A percentile compares a stretch with the other conserved stretches of the same genome.
These are phyloP conservation scores for Phytophthora constricta DNA, from an alignment of 352 stramenopile species.

Conservation along the genomic window DNA sequence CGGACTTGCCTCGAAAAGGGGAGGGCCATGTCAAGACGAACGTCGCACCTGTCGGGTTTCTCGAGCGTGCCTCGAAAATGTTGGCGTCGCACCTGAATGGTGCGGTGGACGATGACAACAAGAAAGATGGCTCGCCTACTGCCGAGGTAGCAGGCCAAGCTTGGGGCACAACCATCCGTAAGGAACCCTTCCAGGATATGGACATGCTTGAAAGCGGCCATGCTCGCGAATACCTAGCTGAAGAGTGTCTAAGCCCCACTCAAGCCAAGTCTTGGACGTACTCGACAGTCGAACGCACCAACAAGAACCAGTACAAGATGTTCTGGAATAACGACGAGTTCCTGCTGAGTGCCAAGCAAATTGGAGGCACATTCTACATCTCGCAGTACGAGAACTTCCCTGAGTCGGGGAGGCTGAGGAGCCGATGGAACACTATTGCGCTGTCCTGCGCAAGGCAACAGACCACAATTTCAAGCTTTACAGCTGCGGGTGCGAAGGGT, in stretches of 20 bases:
- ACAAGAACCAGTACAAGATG: constrained; percentile 91
- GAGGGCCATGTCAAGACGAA: constrained; percentile 24
- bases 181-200: constrained; percentile 84
- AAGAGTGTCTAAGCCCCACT: constrained; percentile 83
- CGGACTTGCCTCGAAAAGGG: constrained; percentile 36
- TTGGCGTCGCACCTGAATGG: constrained; percentile 42
- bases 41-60: constrained; percentile 44
- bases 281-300: constrained; percentile 75
- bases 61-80: constrained; percentile 70
- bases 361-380: constrained; percentile 89
- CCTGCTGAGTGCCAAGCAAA: constrained; percentile 82
- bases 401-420: constrained; percentile 54
- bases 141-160: constrained; percentile 27
- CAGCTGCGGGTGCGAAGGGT: constrained; percentile 87
- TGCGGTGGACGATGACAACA: constrained; percentile 19
- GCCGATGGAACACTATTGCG: constrained; percentile 77
- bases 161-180: constrained; percentile 72
- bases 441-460: constrained; percentile 70
- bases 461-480: constrained; percentile 90
- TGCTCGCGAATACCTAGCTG: constrained; percentile 82
- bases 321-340: constrained; percentile 90
- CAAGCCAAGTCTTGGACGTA: constrained; percentile 84
- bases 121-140: constrained; percentile 28
- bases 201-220: constrained; percentile 86
- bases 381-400: constrained; percentile 91